Percentiles rank a stretch among this genome's conserved stretches.
Evolutionary conservation across 2,329 filamentous ascomycete species (phyloP).

Genomic region (Pleurostoma richardsiae): DNA sequence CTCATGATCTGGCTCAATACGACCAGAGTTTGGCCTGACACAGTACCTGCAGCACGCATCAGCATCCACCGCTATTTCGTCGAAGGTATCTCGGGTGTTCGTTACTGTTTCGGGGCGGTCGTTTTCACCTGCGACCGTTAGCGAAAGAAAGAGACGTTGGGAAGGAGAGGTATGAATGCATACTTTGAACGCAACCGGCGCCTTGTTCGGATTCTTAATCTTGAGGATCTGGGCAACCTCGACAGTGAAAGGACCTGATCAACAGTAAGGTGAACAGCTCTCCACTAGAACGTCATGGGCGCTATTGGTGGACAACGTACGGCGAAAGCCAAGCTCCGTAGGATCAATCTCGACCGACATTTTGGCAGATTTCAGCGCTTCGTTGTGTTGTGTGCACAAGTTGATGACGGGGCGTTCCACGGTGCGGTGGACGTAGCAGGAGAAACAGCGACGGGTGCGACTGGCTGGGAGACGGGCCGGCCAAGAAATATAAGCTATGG

Average conservation of each 20-base stretch:
- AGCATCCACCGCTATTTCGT: constrained; percentile 10
- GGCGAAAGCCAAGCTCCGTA: constrained; percentile 85
- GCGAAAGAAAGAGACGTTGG: constrained; percentile 9
- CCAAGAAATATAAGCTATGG: no score
- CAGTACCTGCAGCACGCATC: constrained; percentile 67
- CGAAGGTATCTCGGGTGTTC: constrained; percentile 26
- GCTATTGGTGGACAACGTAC: constrained; percentile 47
- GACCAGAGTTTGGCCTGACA: constrained; percentile 92
- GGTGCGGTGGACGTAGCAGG: no score
- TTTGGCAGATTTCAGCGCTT: constrained; percentile 25
- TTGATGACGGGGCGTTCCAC: no score
- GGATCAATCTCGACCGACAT: constrained; percentile 97
- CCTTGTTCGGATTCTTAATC: constrained; percentile 59
- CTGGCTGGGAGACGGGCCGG: no score
- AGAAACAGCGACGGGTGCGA: no score
- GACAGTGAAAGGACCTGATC: constrained; percentile 58
- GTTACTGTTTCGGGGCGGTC: constrained; percentile 94
- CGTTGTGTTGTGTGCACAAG: no score
- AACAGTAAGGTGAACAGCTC: background rate
- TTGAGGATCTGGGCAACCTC: constrained; percentile 62
- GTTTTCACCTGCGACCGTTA: constrained; percentile 78
- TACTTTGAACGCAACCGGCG: constrained; percentile 68
- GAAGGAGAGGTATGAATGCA: constrained; percentile 8
- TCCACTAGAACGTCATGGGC: no score
- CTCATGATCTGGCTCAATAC: constrained; percentile 83